Evolutionary conservation across 2,329 filamentous ascomycete genomes (phyloP).

Genomic region (Septoria petroselini): DNA sequence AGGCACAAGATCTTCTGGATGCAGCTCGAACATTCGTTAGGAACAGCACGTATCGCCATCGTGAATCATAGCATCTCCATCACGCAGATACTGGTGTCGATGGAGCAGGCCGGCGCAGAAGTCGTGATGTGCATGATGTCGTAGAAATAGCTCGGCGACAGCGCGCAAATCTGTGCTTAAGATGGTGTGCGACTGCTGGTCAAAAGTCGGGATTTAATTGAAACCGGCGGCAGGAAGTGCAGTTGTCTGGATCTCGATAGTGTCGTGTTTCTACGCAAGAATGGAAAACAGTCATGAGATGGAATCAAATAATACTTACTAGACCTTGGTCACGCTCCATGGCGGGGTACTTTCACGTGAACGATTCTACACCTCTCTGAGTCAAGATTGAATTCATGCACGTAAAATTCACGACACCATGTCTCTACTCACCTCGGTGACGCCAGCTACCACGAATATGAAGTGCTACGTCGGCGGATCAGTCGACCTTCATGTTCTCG

Average conservation of each 20-base stretch:
- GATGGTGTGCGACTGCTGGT: neutral
- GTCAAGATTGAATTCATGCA: too few species aligned
- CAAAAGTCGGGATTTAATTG: neutral
- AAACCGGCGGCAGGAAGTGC: neutral
- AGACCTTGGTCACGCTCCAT: neutral
- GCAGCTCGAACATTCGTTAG: neutral
- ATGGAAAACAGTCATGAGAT: neutral
- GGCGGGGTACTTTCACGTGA: neutral
- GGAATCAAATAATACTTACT: neutral
- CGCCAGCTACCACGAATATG: neutral
- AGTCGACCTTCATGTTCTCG: neutral
- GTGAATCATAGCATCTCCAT: neutral
- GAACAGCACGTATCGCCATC: neutral
- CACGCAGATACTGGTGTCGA: neutral
- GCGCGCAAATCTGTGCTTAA: neutral
- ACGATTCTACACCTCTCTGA: too few species aligned
- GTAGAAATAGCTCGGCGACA: neutral
- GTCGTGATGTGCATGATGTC: neutral
- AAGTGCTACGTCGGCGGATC: neutral
- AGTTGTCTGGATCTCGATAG: neutral
- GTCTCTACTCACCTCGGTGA: neutral
- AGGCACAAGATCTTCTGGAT: neutral
- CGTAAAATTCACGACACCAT: too few species aligned
- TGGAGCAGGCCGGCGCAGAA: conserved; percentile 1
- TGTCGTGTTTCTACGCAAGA: too few species aligned